Evolutionary conservation across 805 yeast genomes (phyloP).

Genomic region (Huiozyma sinensis): DNA sequence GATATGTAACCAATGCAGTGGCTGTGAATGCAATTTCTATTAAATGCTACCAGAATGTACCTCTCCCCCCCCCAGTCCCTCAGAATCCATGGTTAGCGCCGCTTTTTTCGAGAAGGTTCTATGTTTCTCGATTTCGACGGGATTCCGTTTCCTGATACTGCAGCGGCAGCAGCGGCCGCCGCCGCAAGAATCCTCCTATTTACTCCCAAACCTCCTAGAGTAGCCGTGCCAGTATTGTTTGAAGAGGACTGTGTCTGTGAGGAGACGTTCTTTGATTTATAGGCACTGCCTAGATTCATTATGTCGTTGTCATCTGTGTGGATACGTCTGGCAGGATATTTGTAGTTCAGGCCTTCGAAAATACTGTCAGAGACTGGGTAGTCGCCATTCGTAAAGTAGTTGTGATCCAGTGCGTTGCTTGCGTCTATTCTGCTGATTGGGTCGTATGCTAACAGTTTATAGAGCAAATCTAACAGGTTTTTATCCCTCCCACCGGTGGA

Average conservation of each 20-base stretch:
- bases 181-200: constrained; percentile 29
- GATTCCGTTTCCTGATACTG: constrained; percentile 21
- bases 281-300: constrained; percentile 21
- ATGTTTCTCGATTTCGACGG: constrained; percentile 10
- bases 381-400: constrained; percentile 55
- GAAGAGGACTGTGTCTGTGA: constrained; percentile 15
- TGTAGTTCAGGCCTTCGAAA: constrained; percentile 61
- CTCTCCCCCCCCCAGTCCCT: no score
- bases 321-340: constrained; percentile 79
- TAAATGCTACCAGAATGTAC: no score
- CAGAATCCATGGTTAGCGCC: constrained; percentile 9
- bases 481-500: constrained; percentile 67
- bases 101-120: constrained; percentile 24
- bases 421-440: constrained; percentile 77
- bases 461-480: constrained; percentile 54
- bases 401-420: constrained; percentile 60
- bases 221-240: constrained; percentile 15
- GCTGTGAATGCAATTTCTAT: no score
- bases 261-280: constrained; percentile 12
- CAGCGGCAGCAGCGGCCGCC: constrained; percentile 31
- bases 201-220: constrained; percentile 27
- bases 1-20: no score
- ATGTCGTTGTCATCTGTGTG: constrained; percentile 83
- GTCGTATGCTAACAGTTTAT: constrained; percentile 65
- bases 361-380: constrained; percentile 66